phyloP scores from a whole-genome alignment of 345 rosid genomes.

The Sonneratia caseolaris region DNA sequence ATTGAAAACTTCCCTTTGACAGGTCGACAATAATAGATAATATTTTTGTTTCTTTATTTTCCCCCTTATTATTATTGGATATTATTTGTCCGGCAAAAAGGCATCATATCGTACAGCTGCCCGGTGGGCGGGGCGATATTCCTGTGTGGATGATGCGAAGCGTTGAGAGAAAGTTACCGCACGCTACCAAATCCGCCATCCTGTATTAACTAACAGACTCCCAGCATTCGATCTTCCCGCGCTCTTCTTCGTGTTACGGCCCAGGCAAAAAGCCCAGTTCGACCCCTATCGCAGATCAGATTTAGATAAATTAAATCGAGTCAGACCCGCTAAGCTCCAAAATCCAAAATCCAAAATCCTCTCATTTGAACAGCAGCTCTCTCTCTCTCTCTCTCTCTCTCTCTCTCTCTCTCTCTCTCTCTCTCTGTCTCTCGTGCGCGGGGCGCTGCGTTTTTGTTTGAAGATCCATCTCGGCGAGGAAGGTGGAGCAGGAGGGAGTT shows the following conservation, averaged over 20 bases:
- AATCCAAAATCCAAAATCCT: not conserved
- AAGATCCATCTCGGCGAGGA: not conserved
- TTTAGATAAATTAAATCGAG: not conserved
- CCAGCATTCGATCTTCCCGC: no score
- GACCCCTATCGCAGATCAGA: not conserved
- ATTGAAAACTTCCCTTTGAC: no score
- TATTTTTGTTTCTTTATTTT: no score
- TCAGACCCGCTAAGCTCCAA: not conserved
- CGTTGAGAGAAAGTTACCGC: not conserved
- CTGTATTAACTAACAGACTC: no score
- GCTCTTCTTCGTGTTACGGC: not conserved
- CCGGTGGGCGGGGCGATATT: not conserved
- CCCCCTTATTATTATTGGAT: not conserved
- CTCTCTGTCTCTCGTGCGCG: not conserved
- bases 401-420: not conserved
- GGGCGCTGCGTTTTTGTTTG: not conserved
- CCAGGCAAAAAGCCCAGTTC: not conserved
- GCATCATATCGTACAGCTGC: not conserved
- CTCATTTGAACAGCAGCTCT: constrained; percentile 5
- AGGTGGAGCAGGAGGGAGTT: not conserved
- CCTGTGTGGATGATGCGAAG: not conserved
- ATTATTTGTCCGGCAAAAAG: no score
- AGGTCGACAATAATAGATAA: no score
- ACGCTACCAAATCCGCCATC: not conserved
- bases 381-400: constrained; percentile 1